These are phyloP conservation scores for Lentinula boryana DNA, from an alignment of 768 basidiomycete genomes.

Conservation along the genomic window DNA sequence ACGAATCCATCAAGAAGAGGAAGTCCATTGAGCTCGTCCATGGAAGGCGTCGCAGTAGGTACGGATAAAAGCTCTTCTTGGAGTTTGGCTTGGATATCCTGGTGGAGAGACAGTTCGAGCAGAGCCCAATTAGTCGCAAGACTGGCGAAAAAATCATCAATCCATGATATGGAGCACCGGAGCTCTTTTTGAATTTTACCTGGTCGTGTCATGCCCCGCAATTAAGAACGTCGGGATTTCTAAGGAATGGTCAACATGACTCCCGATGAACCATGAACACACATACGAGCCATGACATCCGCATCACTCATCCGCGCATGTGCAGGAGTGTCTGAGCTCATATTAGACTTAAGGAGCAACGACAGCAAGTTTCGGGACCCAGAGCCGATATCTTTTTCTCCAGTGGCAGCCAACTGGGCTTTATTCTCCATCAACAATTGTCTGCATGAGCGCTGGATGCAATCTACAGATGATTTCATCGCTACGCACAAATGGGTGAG, in stretches of 20 bases:
- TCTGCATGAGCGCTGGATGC: constrained; percentile 14
- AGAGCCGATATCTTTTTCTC: constrained; percentile 11
- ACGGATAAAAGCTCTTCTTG: constrained; percentile 50
- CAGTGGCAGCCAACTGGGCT: constrained; percentile 12
- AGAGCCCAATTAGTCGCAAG: constrained; percentile 54
- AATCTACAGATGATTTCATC: background rate
- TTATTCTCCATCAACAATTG: constrained; percentile 48
- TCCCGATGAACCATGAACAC: background rate
- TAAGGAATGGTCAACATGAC: background rate
- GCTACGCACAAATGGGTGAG: constrained; percentile 32
- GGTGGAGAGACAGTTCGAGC: constrained; percentile 44
- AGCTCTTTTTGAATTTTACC: background rate
- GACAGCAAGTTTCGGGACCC: constrained; percentile 40
- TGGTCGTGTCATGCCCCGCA: constrained; percentile 24
- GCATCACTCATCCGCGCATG: constrained; percentile 37
- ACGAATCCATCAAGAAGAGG: constrained; percentile 65
- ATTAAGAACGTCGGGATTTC: constrained; percentile 37
- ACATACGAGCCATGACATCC: constrained; percentile 33
- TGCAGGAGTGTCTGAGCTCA: constrained; percentile 41
- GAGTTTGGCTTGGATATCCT: constrained; percentile 47
- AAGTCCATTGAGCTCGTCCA: constrained; percentile 63
- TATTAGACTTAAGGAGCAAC: constrained; percentile 42
- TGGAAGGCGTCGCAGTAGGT: constrained; percentile 51
- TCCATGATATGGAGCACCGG: constrained; percentile 11
- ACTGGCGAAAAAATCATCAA: constrained; percentile 18